Base-by-base conservation (phyloP, 495 filamentous ascomycete genomes). In the Lepraria neglecta region DNA sequence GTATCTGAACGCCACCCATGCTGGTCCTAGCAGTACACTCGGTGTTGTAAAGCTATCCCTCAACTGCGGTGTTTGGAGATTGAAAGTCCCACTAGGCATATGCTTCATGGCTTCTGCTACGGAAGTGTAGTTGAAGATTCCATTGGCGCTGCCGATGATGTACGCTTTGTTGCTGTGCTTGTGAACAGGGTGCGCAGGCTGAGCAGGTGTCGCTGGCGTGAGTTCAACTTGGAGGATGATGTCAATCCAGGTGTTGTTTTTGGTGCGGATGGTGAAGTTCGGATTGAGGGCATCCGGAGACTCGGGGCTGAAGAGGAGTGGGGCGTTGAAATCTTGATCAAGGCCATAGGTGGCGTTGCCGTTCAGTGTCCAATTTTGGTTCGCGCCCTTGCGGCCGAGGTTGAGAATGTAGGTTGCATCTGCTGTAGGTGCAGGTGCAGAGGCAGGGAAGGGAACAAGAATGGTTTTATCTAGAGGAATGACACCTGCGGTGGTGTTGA, bases 131-230 rank as follows among this genome's bases (percentile, higher is more conserved):
- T 71, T 79, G 62, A 80, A 87, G 0, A 51, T 61, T 0, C 82
- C 82, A 0, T 48, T 60, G 3, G 81, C 82, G 40, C 68, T 60
- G 1, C 84, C 84, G 58, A 86, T 79, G 31, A 79, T 68, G 62
- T 77, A 84, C 59, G 74, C 78, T 60, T 84, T 84, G 68, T 80
- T 85, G 24, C 76, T 79, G 69, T 87, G 83, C 66, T 86, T 86
- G 71, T 87, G 83, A 55, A 87, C 80, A 0, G 80, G 78, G 59
- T 87, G 84, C 0, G 61, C 55, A 0, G 75, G 72, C 62, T 80
- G 55, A 12, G 43, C 64, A 42, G 61, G 56, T 6, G 62, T 44
- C 9, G 56, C 33, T 11, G 27, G 31, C 15, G 35, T 46, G 51
- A 46, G 17, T 0, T 59, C 45, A 21, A 63, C 59, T 15, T 66